Percentiles rank a stretch among this genome's conserved stretches.
Evolutionary conservation across 192 early-diverging fungal species (phyloP).

Genomic region (Thamnidium elegans): DNA sequence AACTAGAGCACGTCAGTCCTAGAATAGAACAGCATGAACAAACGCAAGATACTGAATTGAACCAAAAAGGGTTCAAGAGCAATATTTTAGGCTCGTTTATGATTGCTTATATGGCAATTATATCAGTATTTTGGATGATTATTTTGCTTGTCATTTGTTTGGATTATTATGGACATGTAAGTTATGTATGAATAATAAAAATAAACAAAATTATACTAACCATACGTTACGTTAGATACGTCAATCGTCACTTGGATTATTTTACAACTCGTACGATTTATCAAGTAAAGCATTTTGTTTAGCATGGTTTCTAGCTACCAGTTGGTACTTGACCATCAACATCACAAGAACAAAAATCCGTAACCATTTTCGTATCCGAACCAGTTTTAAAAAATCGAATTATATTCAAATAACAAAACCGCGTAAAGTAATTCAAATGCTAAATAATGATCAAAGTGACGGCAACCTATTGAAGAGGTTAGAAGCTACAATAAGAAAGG

Average conservation of each 20-base stretch:
- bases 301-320: slow-evolving; percentile 44
- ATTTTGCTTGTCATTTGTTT: slow-evolving; percentile 46
- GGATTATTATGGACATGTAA: slow-evolving; percentile 55
- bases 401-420: slow-evolving; percentile 42
- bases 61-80: slow-evolving; percentile 37
- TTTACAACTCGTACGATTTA: slow-evolving; percentile 39
- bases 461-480: slow-evolving; percentile 16
- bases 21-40: not conserved
- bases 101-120: slow-evolving; percentile 32
- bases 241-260: slow-evolving; percentile 20
- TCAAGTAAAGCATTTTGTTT: slow-evolving; percentile 38
- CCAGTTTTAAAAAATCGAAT: slow-evolving; percentile 21
- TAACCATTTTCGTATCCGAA: slow-evolving; percentile 50
- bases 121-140: slow-evolving; percentile 43
- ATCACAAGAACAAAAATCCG: slow-evolving; percentile 36
- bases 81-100: slow-evolving; percentile 41
- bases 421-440: slow-evolving; percentile 33
- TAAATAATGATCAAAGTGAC: slow-evolving; percentile 5
- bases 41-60: not conserved
- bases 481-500: slow-evolving; percentile 4
- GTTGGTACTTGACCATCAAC: slow-evolving; percentile 41
- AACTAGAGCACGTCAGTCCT: too few species aligned
- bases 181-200: not conserved
- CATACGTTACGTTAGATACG: slow-evolving; percentile 12
- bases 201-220: not conserved